Conservation (phyloP, 208 protist genomes). For the Leishmania martiniquensis region DNA sequence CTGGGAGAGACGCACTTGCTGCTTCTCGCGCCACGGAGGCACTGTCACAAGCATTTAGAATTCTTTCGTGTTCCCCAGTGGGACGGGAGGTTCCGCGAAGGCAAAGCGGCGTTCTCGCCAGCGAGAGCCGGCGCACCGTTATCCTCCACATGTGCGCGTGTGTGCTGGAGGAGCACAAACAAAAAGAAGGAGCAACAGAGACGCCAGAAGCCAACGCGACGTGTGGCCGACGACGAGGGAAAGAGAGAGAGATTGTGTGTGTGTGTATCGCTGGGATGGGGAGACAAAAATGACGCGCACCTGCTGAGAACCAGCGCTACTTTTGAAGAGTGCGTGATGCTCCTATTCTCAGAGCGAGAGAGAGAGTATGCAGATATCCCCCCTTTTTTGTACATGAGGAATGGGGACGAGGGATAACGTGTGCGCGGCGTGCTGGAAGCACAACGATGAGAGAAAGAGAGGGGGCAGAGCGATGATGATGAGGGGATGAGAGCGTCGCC, state of each 20-base stretch:
- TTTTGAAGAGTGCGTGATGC: background rate
- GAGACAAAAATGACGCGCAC: too few relatives aligned
- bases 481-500: background rate
- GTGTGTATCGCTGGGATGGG: background rate
- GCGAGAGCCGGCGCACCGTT: background rate
- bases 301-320: too few relatives aligned
- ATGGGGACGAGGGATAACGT: background rate
- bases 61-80: background rate
- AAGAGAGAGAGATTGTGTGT: background rate
- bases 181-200: background rate
- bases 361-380: too few relatives aligned
- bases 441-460: background rate
- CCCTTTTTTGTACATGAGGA: too few relatives aligned
- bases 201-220: background rate
- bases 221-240: background rate
- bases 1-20: background rate
- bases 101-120: constrained; percentile 8
- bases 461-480: background rate
- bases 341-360: background rate
- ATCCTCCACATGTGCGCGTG: constrained; percentile 12
- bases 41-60: background rate
- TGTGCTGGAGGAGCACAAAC: background rate
- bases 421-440: background rate
- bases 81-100: background rate
- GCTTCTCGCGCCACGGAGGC: background rate